A percentile compares a stretch with the other conserved stretches of the same genome.
These are phyloP conservation scores for Chrysoporthe austroafricana DNA, from an alignment of 2,329 filamentous ascomycete species.

Conservation along the genomic window DNA sequence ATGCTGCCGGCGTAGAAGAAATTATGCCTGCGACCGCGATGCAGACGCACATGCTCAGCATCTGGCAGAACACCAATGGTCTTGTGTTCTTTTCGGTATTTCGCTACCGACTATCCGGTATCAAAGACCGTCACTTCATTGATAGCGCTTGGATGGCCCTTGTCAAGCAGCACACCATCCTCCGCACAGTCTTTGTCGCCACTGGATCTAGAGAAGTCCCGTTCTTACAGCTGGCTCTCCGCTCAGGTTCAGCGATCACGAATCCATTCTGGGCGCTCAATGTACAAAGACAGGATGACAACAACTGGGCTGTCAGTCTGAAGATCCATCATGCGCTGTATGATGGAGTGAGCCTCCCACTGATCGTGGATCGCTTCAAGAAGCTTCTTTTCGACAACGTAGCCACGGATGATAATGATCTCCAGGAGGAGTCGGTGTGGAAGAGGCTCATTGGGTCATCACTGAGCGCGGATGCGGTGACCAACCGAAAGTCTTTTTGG, in stretches of 20 bases:
- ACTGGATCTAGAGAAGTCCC: constrained; percentile 52
- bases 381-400: constrained; percentile 29
- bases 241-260: not conserved
- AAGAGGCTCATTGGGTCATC: constrained; percentile 30
- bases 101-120: constrained; percentile 55
- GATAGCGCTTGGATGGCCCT: constrained; percentile 65
- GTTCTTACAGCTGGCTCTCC: constrained; percentile 66
- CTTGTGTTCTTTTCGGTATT: constrained; percentile 77
- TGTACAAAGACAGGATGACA: constrained; percentile 26
- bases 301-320: constrained; percentile 49
- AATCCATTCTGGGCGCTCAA: constrained; percentile 33
- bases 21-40: constrained; percentile 74
- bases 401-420: too few species aligned
- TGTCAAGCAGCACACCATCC: constrained; percentile 59
- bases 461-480: constrained; percentile 15
- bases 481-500: constrained; percentile 46
- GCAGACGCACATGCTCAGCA: constrained; percentile 79
- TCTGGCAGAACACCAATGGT: constrained; percentile 72
- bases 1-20: constrained; percentile 51
- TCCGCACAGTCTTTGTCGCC: constrained; percentile 69
- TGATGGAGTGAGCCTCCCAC: constrained; percentile 77
- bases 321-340: constrained; percentile 86
- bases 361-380: constrained; percentile 55
- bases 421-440: constrained; percentile 33
- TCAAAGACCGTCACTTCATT: constrained; percentile 46